phyloP scores from a whole-genome alignment of 352 stramenopile genomes.

The Nothophytophthora sp. region DNA sequence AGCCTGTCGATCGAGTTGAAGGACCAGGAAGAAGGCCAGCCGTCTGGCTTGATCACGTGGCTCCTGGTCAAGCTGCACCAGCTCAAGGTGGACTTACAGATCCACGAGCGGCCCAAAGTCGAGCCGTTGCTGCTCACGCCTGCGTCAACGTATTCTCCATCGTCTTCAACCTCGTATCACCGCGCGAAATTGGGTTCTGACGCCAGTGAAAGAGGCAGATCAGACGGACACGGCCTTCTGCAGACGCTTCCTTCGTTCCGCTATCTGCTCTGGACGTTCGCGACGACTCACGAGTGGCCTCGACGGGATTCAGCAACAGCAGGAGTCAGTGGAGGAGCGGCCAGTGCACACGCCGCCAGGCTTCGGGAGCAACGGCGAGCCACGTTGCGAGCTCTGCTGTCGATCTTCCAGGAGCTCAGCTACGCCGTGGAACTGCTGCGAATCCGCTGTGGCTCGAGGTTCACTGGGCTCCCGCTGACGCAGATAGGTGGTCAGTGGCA shows the following conservation, averaged over 20 bases:
- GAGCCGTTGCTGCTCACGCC: constrained; percentile 22
- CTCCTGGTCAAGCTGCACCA: constrained; percentile 39
- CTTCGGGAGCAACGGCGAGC: constrained; percentile 22
- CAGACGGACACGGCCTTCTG: constrained; percentile 18
- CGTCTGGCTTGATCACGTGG: constrained; percentile 30
- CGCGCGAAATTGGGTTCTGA: neutral
- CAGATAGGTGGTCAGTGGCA: neutral
- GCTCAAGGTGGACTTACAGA: constrained; percentile 37
- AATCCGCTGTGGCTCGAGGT: constrained; percentile 26
- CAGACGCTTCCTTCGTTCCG: constrained; percentile 35
- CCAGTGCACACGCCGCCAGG: constrained; percentile 13
- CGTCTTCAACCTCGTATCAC: constrained; percentile 8
- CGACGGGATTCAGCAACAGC: constrained; percentile 6
- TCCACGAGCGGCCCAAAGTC: constrained; percentile 25
- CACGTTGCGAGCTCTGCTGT: constrained; percentile 21
- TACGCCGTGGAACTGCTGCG: constrained; percentile 21
- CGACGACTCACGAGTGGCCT: constrained; percentile 7
- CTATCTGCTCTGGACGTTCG: constrained; percentile 17
- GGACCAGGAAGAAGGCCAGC: constrained; percentile 11
- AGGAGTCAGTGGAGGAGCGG: constrained; percentile 3
- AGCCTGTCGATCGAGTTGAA: neutral
- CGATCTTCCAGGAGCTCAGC: constrained; percentile 25
- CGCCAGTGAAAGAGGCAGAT: constrained; percentile 1
- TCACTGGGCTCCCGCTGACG: constrained; percentile 3
- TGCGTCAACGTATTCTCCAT: constrained; percentile 3